Conservation (phyloP, 176 grass and related monocot genomes). For the Musa troglodytarum region DNA sequence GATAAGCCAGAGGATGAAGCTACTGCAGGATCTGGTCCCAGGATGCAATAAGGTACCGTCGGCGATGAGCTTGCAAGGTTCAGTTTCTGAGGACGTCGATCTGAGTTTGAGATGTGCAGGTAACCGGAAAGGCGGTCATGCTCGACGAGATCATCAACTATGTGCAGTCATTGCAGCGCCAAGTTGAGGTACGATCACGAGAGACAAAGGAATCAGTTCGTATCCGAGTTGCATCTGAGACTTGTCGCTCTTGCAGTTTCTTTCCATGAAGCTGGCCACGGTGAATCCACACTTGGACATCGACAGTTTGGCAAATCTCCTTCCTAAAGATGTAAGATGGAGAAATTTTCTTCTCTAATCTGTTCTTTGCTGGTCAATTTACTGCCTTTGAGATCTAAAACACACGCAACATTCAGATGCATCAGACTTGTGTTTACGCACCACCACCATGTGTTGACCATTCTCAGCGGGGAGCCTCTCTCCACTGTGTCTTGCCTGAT, state of each 20-base stretch:
- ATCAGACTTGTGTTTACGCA: conserved; percentile 54
- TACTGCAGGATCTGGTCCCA: conserved; percentile 94
- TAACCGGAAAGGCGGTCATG: conserved; percentile 97
- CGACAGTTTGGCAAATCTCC: conserved; percentile 50
- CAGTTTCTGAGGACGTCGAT: neutral
- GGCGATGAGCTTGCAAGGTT: conserved; percentile 10
- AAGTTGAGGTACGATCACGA: conserved; percentile 76
- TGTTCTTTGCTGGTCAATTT: neutral
- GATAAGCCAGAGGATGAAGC: conserved; percentile 97
- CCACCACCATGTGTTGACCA: conserved; percentile 38
- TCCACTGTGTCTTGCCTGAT: conserved; percentile 18
- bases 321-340: conserved; percentile 68
- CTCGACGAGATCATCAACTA: conserved; percentile 99
- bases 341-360: neutral
- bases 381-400: neutral
- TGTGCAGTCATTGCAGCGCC: conserved; percentile 93
- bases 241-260: conserved; percentile 49
- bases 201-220: conserved; percentile 7
- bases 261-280: conserved; percentile 96
- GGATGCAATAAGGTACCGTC: conserved; percentile 86
- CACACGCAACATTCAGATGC: conserved; percentile 47
- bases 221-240: conserved; percentile 23
- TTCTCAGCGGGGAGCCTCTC: conserved; percentile 33
- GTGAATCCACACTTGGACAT: conserved; percentile 84
- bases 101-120: conserved; percentile 32